Conservation (phyloP, 2,329 filamentous ascomycete genomes). For the Cercospora citrullina region DNA sequence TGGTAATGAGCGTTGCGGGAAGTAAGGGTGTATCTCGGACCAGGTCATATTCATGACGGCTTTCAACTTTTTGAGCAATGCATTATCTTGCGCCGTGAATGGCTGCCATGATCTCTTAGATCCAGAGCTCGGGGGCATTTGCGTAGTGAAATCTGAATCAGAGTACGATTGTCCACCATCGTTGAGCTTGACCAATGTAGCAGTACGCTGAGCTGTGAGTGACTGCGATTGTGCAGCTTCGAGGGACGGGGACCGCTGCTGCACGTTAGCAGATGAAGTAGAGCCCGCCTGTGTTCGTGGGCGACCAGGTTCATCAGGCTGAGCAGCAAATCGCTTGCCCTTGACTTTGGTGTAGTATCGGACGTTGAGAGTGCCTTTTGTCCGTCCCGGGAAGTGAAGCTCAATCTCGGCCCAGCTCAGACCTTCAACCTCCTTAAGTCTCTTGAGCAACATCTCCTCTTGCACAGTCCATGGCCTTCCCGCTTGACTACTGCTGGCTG, state of each 20-base stretch:
- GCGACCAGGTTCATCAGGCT: background rate
- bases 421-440: constrained; percentile 44
- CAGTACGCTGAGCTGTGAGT: background rate
- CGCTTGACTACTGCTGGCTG: background rate
- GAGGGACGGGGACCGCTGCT: background rate
- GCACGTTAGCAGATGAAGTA: background rate
- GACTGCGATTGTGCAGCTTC: background rate
- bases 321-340: background rate
- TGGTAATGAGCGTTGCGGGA: constrained; percentile 36
- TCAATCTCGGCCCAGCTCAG: constrained; percentile 42
- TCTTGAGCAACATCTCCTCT: constrained; percentile 41
- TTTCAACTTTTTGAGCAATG: constrained; percentile 44
- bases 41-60: constrained; percentile 42
- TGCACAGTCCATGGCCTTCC: constrained; percentile 16
- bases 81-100: constrained; percentile 36
- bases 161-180: background rate
- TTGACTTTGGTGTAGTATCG: constrained; percentile 28
- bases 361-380: constrained; percentile 30
- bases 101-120: background rate
- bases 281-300: background rate
- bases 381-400: constrained; percentile 38
- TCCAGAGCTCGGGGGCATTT: background rate
- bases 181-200: background rate
- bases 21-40: constrained; percentile 40
- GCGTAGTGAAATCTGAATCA: background rate